Percentiles rank a stretch among this genome's conserved stretches.
Evolutionary conservation across 768 basidiomycete genomes (phyloP).

Genomic region (Leccinum uliginosum): DNA sequence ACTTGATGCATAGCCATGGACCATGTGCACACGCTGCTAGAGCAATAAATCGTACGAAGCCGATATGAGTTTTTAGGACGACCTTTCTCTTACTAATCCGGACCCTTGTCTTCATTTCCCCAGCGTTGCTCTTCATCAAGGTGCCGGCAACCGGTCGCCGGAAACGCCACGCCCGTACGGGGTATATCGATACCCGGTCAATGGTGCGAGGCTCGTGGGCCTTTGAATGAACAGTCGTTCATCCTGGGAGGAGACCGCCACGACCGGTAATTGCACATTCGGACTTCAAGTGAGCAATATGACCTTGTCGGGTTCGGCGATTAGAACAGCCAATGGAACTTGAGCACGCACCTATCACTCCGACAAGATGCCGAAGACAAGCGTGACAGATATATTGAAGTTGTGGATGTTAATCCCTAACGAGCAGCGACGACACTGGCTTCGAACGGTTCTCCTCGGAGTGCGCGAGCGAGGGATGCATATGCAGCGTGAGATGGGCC

Average conservation of each 20-base stretch:
- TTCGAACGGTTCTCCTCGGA: slow-evolving; percentile 26
- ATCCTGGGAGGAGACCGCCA: neutral
- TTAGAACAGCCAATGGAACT: slow-evolving; percentile 4
- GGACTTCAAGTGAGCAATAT: slow-evolving; percentile 9
- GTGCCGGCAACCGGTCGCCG: slow-evolving; percentile 11
- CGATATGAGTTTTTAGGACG: slow-evolving; percentile 6
- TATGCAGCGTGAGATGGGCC: slow-evolving; percentile 17
- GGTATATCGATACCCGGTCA: neutral
- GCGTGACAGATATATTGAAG: slow-evolving; percentile 7
- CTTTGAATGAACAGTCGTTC: neutral
- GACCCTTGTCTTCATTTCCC: slow-evolving; percentile 3
- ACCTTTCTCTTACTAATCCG: slow-evolving; percentile 18
- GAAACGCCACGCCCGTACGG: slow-evolving; percentile 16
- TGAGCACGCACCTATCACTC: slow-evolving; percentile 9
- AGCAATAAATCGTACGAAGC: slow-evolving; percentile 28
- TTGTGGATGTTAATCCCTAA: slow-evolving; percentile 23
- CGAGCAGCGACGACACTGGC: neutral
- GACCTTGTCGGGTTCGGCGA: slow-evolving; percentile 16
- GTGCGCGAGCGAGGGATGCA: slow-evolving; percentile 1
- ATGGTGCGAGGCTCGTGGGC: neutral
- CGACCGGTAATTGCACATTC: slow-evolving; percentile 6
- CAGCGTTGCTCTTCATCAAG: slow-evolving; percentile 4
- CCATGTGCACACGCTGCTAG: slow-evolving; percentile 7
- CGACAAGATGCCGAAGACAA: slow-evolving; percentile 7
- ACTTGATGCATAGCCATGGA: neutral